Evolutionary conservation across 2,329 filamentous ascomycete species (phyloP).

Genomic region (Rhexocercosporidium sp.): DNA sequence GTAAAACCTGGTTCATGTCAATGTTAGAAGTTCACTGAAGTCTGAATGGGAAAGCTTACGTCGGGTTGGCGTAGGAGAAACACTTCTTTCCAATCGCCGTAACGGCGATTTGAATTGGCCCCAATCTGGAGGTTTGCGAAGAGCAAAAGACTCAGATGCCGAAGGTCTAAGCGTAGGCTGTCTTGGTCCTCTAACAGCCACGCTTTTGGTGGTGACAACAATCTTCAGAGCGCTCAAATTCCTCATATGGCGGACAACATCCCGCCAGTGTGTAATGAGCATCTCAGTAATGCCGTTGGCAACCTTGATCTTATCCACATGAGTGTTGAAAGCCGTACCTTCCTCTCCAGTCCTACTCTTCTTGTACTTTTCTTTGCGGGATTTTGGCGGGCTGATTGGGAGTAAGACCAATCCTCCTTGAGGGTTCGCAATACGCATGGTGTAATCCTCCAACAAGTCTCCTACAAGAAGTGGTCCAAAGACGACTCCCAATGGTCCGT

Average conservation of each 20-base stretch:
- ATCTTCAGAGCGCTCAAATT: constrained; percentile 44
- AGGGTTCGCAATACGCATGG: constrained; percentile 39
- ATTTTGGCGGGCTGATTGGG: constrained; percentile 46
- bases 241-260: constrained; percentile 65
- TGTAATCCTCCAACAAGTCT: constrained; percentile 59
- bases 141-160: constrained; percentile 48
- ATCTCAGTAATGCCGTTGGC: constrained; percentile 67
- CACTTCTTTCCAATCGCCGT: constrained; percentile 33
- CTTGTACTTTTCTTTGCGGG: constrained; percentile 49
- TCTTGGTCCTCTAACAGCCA: constrained; percentile 24
- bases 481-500: constrained; percentile 64
- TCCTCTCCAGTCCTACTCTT: constrained; percentile 36
- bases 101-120: constrained; percentile 31
- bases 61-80: constrained; percentile 45
- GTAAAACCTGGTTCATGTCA: constrained; percentile 13
- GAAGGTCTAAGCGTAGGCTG: constrained; percentile 46
- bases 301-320: constrained; percentile 60
- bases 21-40: neutral
- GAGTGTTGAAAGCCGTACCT: constrained; percentile 30
- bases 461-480: constrained; percentile 70
- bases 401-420: constrained; percentile 37
- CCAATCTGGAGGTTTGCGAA: constrained; percentile 48
- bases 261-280: constrained; percentile 69
- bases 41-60: constrained; percentile 34
- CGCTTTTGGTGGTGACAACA: constrained; percentile 19